phyloP scores from a whole-genome alignment of 331 rosid genomes.

The Erythrophleum ivorense region DNA sequence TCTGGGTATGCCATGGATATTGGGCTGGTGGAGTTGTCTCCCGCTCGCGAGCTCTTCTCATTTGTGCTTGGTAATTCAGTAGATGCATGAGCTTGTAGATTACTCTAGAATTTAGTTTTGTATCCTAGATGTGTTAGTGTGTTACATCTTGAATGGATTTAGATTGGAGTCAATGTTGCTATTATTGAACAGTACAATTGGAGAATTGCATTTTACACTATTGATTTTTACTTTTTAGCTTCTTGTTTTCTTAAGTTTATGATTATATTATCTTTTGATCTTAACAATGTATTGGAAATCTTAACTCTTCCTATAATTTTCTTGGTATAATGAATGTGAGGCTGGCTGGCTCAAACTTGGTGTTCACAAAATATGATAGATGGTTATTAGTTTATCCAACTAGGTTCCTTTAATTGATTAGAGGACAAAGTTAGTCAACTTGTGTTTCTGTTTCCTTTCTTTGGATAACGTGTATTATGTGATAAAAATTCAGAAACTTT shows the following conservation, averaged over 20 bases:
- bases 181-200: conserved; percentile 14
- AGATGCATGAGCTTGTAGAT: conserved; percentile 52
- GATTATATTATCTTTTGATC: not conserved
- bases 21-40: conserved; percentile 82
- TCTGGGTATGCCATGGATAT: conserved; percentile 83
- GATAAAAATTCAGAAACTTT: not conserved
- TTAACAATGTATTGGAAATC: conserved; percentile 1
- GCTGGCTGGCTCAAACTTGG: not conserved
- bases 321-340: conserved; percentile 7
- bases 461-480: not conserved
- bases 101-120: conserved; percentile 38
- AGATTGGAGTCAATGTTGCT: conserved; percentile 42
- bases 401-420: not conserved
- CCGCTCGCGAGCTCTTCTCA: conserved; percentile 81
- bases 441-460: not conserved
- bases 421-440: not conserved
- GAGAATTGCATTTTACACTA: conserved; percentile 36
- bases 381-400: not conserved
- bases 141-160: conserved; percentile 34
- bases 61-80: conserved; percentile 72
- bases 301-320: not conserved
- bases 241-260: not conserved
- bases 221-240: not conserved
- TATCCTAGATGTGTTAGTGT: conserved; percentile 20
- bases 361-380: not conserved